Conservation (phyloP, 345 rosid genomes). For the Adansonia digitata region DNA sequence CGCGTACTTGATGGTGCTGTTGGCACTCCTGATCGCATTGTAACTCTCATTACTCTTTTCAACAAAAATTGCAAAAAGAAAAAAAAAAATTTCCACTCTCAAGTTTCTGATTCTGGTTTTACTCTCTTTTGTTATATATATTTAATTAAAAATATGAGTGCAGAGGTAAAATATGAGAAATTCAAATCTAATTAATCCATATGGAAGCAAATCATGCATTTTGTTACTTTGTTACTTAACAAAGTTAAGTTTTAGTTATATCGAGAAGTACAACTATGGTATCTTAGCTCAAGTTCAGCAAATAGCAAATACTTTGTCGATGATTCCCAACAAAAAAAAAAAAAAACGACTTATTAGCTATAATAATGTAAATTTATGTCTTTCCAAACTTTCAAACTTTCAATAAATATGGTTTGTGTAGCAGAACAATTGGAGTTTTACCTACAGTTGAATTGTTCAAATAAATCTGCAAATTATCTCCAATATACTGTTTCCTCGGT, state of each 20-base stretch:
- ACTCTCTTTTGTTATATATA: not conserved
- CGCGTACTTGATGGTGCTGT: conserved; percentile 69
- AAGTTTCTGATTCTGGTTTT: too few relatives aligned
- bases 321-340: too few relatives aligned
- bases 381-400: too few relatives aligned
- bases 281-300: not conserved
- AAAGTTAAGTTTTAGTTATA: not conserved
- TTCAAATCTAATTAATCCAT: not conserved
- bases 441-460: not conserved
- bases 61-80: too few relatives aligned
- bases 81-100: too few relatives aligned
- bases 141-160: not conserved
- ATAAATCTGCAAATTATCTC: not conserved
- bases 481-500: not conserved
- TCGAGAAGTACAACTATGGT: not conserved
- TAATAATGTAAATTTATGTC: too few relatives aligned
- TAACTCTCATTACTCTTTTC: too few relatives aligned
- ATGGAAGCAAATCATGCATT: not conserved
- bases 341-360: too few relatives aligned
- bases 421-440: not conserved
- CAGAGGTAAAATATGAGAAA: not conserved
- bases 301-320: not conserved
- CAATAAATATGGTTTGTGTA: not conserved
- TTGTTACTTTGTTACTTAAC: not conserved
- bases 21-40: conserved; percentile 60